These are phyloP conservation scores for Sindora glabra DNA, from an alignment of 306 rosid species.

Conservation along the genomic window DNA sequence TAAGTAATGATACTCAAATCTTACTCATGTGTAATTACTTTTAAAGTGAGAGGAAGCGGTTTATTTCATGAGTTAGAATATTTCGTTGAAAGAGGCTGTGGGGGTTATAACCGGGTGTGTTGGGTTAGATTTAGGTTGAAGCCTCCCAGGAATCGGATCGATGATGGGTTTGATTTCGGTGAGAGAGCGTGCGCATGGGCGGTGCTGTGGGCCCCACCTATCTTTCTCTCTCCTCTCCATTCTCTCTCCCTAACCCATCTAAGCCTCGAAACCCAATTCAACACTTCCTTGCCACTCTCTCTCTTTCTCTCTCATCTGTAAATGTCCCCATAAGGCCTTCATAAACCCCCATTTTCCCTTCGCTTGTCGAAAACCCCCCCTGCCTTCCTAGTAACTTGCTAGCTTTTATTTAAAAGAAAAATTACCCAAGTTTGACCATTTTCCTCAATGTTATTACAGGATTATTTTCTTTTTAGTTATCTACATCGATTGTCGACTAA, in stretches of 20 bases:
- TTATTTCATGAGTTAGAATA: no score
- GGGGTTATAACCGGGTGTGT: conserved; percentile 22
- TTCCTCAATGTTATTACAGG: no score
- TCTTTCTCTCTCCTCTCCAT: background rate
- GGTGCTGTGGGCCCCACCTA: conserved; percentile 56
- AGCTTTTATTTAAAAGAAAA: no score
- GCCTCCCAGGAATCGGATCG: conserved; percentile 55
- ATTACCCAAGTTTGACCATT: no score
- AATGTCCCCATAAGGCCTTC: conserved; percentile 16
- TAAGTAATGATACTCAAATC: no score
- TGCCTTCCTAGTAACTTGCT: background rate
- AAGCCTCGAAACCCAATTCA: conserved; percentile 20
- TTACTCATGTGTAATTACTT: no score
- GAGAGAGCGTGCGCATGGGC: conserved; percentile 80
- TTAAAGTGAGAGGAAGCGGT: no score
- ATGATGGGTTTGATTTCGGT: conserved; percentile 52
- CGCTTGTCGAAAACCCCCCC: conserved; percentile 13
- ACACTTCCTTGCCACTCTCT: conserved; percentile 22
- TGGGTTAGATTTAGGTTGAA: conserved; percentile 92
- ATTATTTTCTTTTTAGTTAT: no score
- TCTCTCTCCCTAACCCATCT: background rate
- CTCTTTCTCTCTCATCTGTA: background rate
- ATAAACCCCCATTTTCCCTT: no score
- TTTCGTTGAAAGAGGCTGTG: no score
- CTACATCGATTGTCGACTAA: no score